Evolutionary conservation across 2,329 filamentous ascomycete species (phyloP).

Genomic region (Claviceps sp.): DNA sequence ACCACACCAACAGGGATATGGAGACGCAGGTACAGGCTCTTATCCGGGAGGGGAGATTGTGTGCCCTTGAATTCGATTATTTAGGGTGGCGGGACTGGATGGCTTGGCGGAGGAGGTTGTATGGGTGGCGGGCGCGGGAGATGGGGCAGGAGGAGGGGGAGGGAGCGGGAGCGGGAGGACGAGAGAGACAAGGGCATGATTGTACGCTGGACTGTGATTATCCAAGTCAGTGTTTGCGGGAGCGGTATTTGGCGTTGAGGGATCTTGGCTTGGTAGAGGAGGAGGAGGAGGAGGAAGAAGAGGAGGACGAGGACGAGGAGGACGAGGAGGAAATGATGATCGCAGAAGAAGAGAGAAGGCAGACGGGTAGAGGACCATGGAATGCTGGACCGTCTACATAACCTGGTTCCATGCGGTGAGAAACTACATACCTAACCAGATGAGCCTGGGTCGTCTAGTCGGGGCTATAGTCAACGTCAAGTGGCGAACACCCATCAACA

Average conservation of each 20-base stretch:
- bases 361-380: no score
- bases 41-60: conserved; percentile 3
- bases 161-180: not conserved
- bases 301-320: no score
- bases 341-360: no score
- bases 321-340: no score
- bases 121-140: not conserved
- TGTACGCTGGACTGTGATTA: conserved; percentile 14
- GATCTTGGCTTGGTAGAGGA: not conserved
- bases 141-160: not conserved
- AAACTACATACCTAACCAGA: no score
- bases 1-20: no score
- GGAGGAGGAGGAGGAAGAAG: not conserved
- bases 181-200: conserved; percentile 1
- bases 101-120: not conserved
- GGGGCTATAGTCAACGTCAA: no score
- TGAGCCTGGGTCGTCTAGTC: no score
- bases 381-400: no score
- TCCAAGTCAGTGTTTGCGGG: conserved; percentile 10
- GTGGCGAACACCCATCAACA: no score
- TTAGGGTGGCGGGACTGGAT: conserved; percentile 1
- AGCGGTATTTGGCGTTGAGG: conserved; percentile 3
- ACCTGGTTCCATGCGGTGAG: no score
- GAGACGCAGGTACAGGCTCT: no score
- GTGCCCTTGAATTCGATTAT: conserved; percentile 21